Conservation (phyloP, 2,329 filamentous ascomycete species). For the Hymenoscyphus occultus region DNA sequence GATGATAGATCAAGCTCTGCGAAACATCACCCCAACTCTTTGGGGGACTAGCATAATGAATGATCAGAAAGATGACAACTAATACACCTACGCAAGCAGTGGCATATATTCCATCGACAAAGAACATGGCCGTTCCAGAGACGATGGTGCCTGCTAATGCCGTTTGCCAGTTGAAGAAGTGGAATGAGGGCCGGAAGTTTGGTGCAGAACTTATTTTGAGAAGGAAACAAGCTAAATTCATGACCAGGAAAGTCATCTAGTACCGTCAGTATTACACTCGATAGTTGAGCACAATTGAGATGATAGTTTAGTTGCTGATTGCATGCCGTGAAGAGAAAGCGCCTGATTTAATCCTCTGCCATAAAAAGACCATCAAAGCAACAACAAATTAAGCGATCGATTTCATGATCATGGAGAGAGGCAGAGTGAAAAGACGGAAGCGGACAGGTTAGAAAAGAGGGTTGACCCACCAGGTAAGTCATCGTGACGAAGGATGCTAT, state of each 20-base stretch:
- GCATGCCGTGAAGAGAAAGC: too few species aligned
- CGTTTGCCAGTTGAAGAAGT: constrained; percentile 85
- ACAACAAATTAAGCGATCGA: neutral
- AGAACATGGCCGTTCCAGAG: constrained; percentile 82
- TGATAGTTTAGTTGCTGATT: neutral
- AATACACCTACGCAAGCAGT: constrained; percentile 70
- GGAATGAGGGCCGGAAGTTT: constrained; percentile 84
- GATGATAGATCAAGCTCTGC: constrained; percentile 83
- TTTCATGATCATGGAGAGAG: neutral
- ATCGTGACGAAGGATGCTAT: constrained; percentile 89
- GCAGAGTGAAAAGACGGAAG: neutral
- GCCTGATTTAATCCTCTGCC: neutral
- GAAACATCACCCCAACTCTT: constrained; percentile 91
- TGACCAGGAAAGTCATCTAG: constrained; percentile 84
- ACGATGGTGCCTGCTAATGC: constrained; percentile 71
- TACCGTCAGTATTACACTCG: constrained; percentile 9
- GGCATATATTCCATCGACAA: constrained; percentile 80
- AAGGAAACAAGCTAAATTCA: constrained; percentile 82
- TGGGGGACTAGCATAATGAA: constrained; percentile 80
- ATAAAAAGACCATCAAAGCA: neutral
- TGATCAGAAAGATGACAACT: constrained; percentile 74
- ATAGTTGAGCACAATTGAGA: neutral
- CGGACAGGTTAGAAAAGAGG: neutral
- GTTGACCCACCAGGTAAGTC: constrained; percentile 65
- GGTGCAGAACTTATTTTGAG: constrained; percentile 84